phyloP scores from a whole-genome alignment of 2,329 filamentous ascomycete genomes.

The Aspergillus brunneoviolaceus region DNA sequence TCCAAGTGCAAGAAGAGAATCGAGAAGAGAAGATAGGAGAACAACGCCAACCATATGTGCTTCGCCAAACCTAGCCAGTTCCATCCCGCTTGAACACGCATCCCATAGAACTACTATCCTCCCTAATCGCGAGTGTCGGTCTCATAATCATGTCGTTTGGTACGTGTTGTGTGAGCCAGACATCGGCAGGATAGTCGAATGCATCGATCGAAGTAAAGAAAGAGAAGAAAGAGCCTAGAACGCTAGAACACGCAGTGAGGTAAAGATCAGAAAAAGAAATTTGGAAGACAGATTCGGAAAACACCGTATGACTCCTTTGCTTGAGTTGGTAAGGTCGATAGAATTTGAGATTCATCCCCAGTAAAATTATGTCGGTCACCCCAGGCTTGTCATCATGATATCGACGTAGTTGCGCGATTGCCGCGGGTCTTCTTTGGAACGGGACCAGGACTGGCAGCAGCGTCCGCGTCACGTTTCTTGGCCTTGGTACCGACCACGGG shows the following conservation, averaged over 20 bases:
- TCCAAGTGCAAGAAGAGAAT: slow-evolving; percentile 2
- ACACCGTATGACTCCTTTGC: not conserved
- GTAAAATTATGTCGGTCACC: not conserved
- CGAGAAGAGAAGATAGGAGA: slow-evolving; percentile 4
- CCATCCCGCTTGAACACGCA: not conserved
- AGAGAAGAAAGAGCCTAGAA: not conserved
- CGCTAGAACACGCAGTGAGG: not conserved
- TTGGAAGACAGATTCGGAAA: not conserved
- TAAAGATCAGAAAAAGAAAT: not conserved
- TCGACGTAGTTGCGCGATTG: slow-evolving; percentile 16
- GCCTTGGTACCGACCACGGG: slow-evolving; percentile 26
- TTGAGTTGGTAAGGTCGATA: not conserved
- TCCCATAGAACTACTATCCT: too few relatives aligned
- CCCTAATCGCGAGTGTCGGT: too few relatives aligned
- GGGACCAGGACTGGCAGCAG: slow-evolving; percentile 26
- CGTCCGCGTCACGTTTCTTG: slow-evolving; percentile 38
- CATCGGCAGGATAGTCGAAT: not conserved
- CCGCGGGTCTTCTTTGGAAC: slow-evolving; percentile 33
- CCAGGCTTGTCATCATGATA: slow-evolving; percentile 10
- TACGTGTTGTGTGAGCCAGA: not conserved
- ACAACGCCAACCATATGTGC: not conserved
- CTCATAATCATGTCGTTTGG: too few relatives aligned
- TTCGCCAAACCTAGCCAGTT: not conserved
- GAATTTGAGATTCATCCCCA: not conserved
- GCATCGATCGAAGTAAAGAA: not conserved